Conservation (phyloP, 129 eudicot species). For the Saposhnikovia divaricata region DNA sequence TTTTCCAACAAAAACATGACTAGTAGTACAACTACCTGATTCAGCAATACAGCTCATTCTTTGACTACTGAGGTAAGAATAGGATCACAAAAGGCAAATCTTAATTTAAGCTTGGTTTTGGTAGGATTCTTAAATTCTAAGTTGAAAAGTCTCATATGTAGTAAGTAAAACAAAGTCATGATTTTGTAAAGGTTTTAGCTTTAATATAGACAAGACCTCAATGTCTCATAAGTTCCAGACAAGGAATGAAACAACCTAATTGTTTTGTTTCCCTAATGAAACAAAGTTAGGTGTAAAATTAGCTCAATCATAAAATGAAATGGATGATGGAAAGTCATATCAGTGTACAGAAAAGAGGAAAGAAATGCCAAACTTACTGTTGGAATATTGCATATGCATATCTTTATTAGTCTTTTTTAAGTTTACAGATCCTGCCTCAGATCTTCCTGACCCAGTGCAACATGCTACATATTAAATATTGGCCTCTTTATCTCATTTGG, state of each 20-base stretch:
- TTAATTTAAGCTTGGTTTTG: slow-evolving; percentile 1
- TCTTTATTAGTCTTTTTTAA: slow-evolving; percentile 25
- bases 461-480: slow-evolving; percentile 29
- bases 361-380: slow-evolving; percentile 24
- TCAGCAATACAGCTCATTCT: slow-evolving; percentile 7
- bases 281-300: slow-evolving; percentile 5
- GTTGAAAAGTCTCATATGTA: not conserved
- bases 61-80: slow-evolving; percentile 3
- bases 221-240: slow-evolving; percentile 20
- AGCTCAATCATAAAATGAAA: slow-evolving; percentile 1
- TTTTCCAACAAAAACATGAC: slow-evolving; percentile 12
- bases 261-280: slow-evolving; percentile 1
- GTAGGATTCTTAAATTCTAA: slow-evolving; percentile 2
- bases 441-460: slow-evolving; percentile 51
- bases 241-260: slow-evolving; percentile 15
- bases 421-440: slow-evolving; percentile 52
- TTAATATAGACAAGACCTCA: slow-evolving; percentile 22
- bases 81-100: slow-evolving; percentile 7
- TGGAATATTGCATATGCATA: slow-evolving; percentile 27
- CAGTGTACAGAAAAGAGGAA: slow-evolving; percentile 14
- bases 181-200: slow-evolving; percentile 15
- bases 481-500: slow-evolving; percentile 28
- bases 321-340: slow-evolving; percentile 9
- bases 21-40: slow-evolving; percentile 8
- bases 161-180: slow-evolving; percentile 10